Evolutionary conservation across 768 basidiomycete genomes (phyloP).

Genomic region (Suillus occidentalis): DNA sequence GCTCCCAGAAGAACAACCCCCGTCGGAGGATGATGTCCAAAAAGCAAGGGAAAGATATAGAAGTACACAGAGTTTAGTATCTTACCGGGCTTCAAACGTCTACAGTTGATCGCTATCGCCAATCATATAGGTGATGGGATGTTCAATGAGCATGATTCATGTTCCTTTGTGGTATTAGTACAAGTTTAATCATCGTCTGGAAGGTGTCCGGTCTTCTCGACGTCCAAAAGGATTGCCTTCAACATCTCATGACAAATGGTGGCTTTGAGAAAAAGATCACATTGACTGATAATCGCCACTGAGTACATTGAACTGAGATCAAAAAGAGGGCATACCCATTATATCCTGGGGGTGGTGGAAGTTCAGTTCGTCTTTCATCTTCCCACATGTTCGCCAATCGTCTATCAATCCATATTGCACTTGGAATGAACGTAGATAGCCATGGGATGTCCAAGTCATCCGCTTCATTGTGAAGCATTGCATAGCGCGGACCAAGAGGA

Average conservation of each 20-base stretch:
- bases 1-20: not conserved
- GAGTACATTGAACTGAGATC: not conserved
- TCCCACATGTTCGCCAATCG: not conserved
- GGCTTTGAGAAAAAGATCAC: not conserved
- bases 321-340: not conserved
- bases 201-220: not conserved
- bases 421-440: not conserved
- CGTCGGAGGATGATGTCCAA: not conserved
- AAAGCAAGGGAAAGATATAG: not conserved
- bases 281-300: not conserved
- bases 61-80: not conserved
- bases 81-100: not conserved
- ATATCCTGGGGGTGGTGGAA: not conserved
- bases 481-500: not conserved
- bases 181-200: not conserved
- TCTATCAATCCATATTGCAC: conserved; percentile 1
- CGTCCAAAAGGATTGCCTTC: not conserved
- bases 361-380: not conserved
- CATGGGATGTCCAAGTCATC: not conserved
- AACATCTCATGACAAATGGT: not conserved
- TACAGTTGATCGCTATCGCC: not conserved
- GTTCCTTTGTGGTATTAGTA: not conserved
- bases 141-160: not conserved
- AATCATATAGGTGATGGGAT: not conserved
- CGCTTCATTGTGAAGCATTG: not conserved